Conservation (phyloP, 2,329 filamentous ascomycete species). For the Fusarium circinatum region DNA sequence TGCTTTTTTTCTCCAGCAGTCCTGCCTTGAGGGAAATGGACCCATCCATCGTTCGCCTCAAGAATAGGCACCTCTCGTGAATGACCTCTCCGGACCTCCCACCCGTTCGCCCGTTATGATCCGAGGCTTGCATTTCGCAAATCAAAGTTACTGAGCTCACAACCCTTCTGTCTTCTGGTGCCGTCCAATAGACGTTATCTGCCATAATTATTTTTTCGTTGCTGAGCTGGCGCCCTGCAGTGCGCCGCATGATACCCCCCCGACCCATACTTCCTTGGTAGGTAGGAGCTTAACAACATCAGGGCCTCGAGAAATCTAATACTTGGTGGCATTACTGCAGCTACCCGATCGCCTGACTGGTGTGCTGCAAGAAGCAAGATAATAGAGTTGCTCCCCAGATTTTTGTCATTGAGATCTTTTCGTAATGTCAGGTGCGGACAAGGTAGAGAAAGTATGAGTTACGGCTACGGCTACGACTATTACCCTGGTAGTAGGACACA, state of each 20-base stretch:
- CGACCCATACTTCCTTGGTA: constrained; percentile 35
- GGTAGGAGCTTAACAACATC: constrained; percentile 32
- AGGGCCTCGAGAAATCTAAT: constrained; percentile 39
- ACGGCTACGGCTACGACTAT: constrained; percentile 46
- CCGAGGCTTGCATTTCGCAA: constrained; percentile 47
- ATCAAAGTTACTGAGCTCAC: constrained; percentile 39
- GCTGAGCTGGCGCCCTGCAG: constrained; percentile 38
- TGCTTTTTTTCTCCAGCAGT: constrained; percentile 35
- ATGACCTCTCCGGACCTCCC: constrained; percentile 47
- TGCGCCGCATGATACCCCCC: constrained; percentile 42
- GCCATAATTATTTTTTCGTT: neutral
- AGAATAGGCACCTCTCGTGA: constrained; percentile 36
- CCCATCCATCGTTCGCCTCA: constrained; percentile 35
- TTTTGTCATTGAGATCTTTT: constrained; percentile 34
- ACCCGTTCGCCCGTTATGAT: constrained; percentile 48
- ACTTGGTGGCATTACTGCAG: constrained; percentile 46
- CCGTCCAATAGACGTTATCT: constrained; percentile 36
- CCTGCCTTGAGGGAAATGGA: constrained; percentile 18
- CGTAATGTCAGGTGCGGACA: constrained; percentile 43
- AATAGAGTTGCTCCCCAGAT: constrained; percentile 48
- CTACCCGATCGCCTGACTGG: constrained; percentile 49
- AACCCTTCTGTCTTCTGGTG: constrained; percentile 26
- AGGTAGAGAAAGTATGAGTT: constrained; percentile 56
- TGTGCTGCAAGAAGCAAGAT: constrained; percentile 48
- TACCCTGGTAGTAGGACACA: constrained; percentile 54